Percentiles rank a stretch among this genome's conserved stretches.
phyloP scores from a whole-genome alignment of 2,329 filamentous ascomycete genomes.

The Bipolaris oryzae region DNA sequence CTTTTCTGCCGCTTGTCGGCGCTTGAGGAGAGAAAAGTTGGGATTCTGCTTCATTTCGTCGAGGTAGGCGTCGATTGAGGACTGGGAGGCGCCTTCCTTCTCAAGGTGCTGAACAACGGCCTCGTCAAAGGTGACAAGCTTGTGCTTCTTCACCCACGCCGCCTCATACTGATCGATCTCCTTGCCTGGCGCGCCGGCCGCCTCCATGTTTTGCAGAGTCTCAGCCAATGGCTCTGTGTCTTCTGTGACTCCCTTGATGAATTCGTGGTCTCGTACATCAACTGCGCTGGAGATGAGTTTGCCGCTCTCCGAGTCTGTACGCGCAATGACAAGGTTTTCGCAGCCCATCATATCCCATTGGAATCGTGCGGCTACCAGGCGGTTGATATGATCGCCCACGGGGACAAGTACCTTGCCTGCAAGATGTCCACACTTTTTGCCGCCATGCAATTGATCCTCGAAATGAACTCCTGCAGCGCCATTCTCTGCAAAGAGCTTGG shows the following conservation, averaged over 20 bases:
- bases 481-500: conserved; percentile 96
- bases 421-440: conserved; percentile 97
- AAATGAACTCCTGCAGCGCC: conserved; percentile 96
- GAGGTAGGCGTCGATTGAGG: conserved; percentile 72
- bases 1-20: conserved; percentile 72
- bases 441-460: conserved; percentile 95
- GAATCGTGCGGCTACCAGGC: conserved; percentile 87
- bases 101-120: conserved; percentile 78
- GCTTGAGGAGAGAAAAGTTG: conserved; percentile 77
- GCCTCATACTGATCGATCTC: conserved; percentile 89
- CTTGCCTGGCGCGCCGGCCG: conserved; percentile 72
- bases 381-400: conserved; percentile 93
- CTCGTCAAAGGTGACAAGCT: conserved; percentile 90
- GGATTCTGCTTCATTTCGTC: conserved; percentile 65
- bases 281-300: conserved; percentile 88
- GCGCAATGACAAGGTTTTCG: conserved; percentile 92
- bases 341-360: conserved; percentile 98
- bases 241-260: conserved; percentile 86
- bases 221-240: conserved; percentile 83
- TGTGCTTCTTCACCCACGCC: conserved; percentile 84
- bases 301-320: conserved; percentile 94
- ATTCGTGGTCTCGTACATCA: conserved; percentile 94
- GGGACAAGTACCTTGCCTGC: conserved; percentile 96
- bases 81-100: conserved; percentile 66
- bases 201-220: conserved; percentile 87